These are phyloP conservation scores for Rossbeevera mucosa DNA, from an alignment of 768 basidiomycete genomes.

Conservation along the genomic window DNA sequence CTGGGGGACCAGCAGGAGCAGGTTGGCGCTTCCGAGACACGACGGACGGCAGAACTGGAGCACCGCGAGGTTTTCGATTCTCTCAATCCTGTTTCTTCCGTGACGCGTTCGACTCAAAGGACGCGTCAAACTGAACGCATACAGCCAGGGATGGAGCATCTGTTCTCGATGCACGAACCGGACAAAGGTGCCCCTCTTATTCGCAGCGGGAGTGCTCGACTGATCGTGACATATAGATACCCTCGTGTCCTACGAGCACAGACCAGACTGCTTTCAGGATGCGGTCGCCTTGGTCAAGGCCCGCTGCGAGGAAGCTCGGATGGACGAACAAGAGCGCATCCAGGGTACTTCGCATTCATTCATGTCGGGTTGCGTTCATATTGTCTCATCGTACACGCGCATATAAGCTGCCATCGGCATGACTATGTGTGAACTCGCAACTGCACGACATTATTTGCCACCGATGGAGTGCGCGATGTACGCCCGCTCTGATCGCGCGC, in stretches of 20 bases:
- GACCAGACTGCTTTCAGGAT: conserved; percentile 61
- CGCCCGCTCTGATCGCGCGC: conserved; percentile 3
- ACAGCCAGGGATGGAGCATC: conserved; percentile 17
- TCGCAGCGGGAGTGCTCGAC: not conserved
- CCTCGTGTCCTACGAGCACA: conserved; percentile 40
- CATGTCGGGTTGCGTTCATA: not conserved
- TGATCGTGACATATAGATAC: conserved; percentile 29
- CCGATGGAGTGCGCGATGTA: conserved; percentile 57
- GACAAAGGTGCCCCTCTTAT: conserved; percentile 2
- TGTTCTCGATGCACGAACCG: conserved; percentile 5
- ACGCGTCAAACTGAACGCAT: not conserved
- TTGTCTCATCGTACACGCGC: conserved; percentile 18
- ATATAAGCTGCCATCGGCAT: conserved; percentile 66
- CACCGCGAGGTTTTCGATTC: not conserved
- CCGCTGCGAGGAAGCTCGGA: conserved; percentile 53
- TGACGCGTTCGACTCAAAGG: not conserved
- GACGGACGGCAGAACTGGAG: not conserved
- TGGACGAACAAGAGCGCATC: conserved; percentile 58
- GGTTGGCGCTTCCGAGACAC: not conserved
- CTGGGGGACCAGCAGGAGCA: not conserved
- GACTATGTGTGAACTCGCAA: conserved; percentile 77
- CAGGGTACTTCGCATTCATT: conserved; percentile 38
- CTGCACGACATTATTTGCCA: conserved; percentile 60
- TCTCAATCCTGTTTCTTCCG: not conserved
- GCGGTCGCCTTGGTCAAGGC: conserved; percentile 45